Conservation (phyloP, 768 basidiomycete genomes). For the Trametes cubensis region DNA sequence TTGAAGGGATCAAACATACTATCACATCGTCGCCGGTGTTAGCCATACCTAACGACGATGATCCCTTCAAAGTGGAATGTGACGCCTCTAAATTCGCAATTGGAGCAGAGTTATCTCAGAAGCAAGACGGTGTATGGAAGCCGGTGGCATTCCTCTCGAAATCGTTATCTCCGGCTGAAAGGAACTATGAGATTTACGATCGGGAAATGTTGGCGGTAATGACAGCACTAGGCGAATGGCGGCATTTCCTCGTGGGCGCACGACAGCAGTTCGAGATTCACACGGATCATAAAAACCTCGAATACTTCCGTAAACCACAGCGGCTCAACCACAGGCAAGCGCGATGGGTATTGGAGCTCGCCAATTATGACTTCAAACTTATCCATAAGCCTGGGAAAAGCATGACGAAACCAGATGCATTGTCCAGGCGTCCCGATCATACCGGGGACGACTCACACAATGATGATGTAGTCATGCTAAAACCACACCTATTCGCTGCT, state of each 20-base stretch:
- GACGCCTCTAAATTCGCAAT: conserved; percentile 33
- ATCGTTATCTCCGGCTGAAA: conserved; percentile 27
- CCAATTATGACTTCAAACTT: conserved; percentile 25
- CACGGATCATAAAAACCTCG: conserved; percentile 38
- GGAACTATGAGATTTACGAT: conserved; percentile 38
- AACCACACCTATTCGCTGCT: not conserved
- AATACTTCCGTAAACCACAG: conserved; percentile 30
- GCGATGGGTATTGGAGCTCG: conserved; percentile 29
- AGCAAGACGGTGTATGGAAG: conserved; percentile 13
- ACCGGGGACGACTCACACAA: not conserved
- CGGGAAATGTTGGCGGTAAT: conserved; percentile 44
- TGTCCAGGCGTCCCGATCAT: conserved; percentile 9
- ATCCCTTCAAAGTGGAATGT: conserved; percentile 22
- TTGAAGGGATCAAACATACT: not conserved
- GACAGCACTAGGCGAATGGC: conserved; percentile 29
- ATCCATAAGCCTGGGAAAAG: conserved; percentile 9
- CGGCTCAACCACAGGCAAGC: conserved; percentile 37
- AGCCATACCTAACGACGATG: conserved; percentile 6
- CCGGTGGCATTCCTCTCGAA: conserved; percentile 20
- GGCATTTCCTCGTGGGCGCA: conserved; percentile 31
- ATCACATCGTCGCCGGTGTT: conserved; percentile 16
- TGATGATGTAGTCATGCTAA: not conserved
- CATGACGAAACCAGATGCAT: conserved; percentile 11
- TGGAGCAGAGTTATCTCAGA: conserved; percentile 35
- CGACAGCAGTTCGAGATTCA: conserved; percentile 25